These are phyloP conservation scores for Colletotrichum trifolii DNA, from an alignment of 2,329 filamentous ascomycete species.

Conservation along the genomic window DNA sequence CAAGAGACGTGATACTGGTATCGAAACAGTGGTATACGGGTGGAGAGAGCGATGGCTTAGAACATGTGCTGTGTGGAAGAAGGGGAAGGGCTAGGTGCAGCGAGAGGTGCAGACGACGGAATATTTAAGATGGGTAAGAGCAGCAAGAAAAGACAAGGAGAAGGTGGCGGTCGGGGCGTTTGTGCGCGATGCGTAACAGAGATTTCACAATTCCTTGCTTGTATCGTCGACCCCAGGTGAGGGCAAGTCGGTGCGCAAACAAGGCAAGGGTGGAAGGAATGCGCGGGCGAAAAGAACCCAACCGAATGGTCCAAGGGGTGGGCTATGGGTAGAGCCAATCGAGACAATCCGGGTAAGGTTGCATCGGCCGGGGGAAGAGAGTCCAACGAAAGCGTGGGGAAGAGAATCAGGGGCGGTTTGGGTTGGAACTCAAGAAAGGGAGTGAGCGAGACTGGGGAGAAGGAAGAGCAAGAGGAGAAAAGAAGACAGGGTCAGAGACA, in stretches of 20 bases:
- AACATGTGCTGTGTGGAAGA: constrained; percentile 3
- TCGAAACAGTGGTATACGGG: constrained; percentile 7
- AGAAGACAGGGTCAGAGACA: constrained; percentile 21
- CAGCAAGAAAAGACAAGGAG: constrained; percentile 16
- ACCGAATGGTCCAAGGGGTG: constrained; percentile 35
- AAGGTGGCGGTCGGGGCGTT: constrained; percentile 25
- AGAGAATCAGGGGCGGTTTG: constrained; percentile 29
- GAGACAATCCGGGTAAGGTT: constrained; percentile 36
- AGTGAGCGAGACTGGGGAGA: constrained; percentile 25
- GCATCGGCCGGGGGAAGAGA: constrained; percentile 35
- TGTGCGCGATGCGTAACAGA: constrained; percentile 36
- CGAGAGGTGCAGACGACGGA: constrained; percentile 25
- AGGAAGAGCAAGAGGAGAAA: not conserved
- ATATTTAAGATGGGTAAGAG: constrained; percentile 31
- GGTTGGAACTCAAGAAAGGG: constrained; percentile 24
- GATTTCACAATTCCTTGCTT: constrained; percentile 35
- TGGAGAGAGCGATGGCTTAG: constrained; percentile 9
- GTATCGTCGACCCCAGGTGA: constrained; percentile 32
- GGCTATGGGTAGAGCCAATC: constrained; percentile 31
- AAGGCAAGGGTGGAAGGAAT: constrained; percentile 34
- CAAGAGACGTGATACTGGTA: constrained; percentile 8
- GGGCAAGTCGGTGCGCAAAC: constrained; percentile 34
- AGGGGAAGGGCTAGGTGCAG: constrained; percentile 7
- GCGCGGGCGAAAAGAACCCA: constrained; percentile 28
- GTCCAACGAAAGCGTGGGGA: constrained; percentile 36